phyloP scores from a whole-genome alignment of 306 rosid species.

The Vigna trinervia region DNA sequence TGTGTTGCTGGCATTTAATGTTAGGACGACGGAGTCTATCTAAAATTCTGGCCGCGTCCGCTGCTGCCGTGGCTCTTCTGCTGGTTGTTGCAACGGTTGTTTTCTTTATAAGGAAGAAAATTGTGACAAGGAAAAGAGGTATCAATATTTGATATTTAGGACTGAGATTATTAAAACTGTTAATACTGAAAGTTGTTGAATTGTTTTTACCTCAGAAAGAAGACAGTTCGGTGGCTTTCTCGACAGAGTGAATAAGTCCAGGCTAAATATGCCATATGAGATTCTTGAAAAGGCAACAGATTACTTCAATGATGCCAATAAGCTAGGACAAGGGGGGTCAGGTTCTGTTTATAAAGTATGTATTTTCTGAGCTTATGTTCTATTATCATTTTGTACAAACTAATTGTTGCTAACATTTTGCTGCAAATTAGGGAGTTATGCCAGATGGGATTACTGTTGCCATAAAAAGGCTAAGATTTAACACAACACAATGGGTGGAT shows the following conservation, averaged over 20 bases:
- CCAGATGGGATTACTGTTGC: slow-evolving; percentile 48
- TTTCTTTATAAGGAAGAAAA: slow-evolving; percentile 59
- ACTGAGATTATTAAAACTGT: not conserved
- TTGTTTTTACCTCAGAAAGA: slow-evolving; percentile 50
- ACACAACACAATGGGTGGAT: slow-evolving; percentile 56
- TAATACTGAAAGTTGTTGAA: slow-evolving; percentile 8
- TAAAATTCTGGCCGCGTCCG: slow-evolving; percentile 49
- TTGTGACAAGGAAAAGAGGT: slow-evolving; percentile 60
- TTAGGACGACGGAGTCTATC: slow-evolving; percentile 51
- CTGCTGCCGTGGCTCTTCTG: slow-evolving; percentile 56
- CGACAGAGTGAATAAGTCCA: slow-evolving; percentile 59
- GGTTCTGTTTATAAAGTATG: slow-evolving; percentile 82
- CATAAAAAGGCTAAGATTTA: slow-evolving; percentile 66
- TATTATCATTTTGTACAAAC: not conserved
- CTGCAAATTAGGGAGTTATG: slow-evolving; percentile 61
- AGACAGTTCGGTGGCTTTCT: slow-evolving; percentile 65
- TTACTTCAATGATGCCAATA: slow-evolving; percentile 63
- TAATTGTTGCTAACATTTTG: not conserved
- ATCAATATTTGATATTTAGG: slow-evolving; percentile 24
- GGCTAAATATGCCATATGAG: slow-evolving; percentile 66
- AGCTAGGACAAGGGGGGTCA: slow-evolving; percentile 87
- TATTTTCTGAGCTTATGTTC: slow-evolving; percentile 12
- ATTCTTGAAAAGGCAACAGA: slow-evolving; percentile 75
- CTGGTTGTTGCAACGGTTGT: slow-evolving; percentile 47
- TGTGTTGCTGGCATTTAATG: slow-evolving; percentile 35